Evolutionary conservation across 1,139 yeast species (phyloP).

Genomic region (Nakaseomyces bracarensis): DNA sequence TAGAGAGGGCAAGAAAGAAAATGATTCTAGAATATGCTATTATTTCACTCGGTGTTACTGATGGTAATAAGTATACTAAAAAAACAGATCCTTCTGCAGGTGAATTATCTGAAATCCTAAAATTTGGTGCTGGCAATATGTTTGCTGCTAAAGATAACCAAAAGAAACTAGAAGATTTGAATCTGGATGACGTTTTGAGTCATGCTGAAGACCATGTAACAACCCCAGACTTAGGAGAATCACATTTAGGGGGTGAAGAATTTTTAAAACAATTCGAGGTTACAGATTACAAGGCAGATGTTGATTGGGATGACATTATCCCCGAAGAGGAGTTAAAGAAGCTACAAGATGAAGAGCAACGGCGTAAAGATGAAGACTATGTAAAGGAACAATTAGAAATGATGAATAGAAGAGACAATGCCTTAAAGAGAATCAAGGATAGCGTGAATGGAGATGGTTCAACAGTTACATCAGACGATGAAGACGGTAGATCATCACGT

Average conservation of each 20-base stretch:
- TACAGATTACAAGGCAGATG: constrained; percentile 96
- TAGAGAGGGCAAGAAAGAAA: constrained; percentile 94
- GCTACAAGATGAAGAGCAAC: constrained; percentile 85
- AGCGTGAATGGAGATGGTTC: constrained; percentile 31
- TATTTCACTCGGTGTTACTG: constrained; percentile 91
- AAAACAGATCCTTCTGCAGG: constrained; percentile 71
- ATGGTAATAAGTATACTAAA: constrained; percentile 40
- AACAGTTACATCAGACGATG: constrained; percentile 37
- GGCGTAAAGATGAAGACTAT: constrained; percentile 75
- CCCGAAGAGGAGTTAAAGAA: constrained; percentile 89
- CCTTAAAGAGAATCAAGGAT: constrained; percentile 48
- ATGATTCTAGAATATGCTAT: constrained; percentile 98
- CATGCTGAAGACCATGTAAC: constrained; percentile 98
- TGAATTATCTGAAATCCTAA: constrained; percentile 85
- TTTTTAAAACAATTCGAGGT: constrained; percentile 95
- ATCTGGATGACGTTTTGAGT: constrained; percentile 87
- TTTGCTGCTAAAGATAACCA: constrained; percentile 88
- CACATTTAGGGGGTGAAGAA: constrained; percentile 96
- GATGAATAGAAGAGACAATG: constrained; percentile 73
- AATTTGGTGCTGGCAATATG: constrained; percentile 98
- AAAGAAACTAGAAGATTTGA: constrained; percentile 88
- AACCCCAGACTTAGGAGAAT: constrained; percentile 92
- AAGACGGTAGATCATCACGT: constrained; percentile 28
- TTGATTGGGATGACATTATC: constrained; percentile 98
- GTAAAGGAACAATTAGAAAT: constrained; percentile 84